Base-by-base conservation (phyloP, 352 stramenopile genomes). In the Globisporangium viniferum region DNA sequence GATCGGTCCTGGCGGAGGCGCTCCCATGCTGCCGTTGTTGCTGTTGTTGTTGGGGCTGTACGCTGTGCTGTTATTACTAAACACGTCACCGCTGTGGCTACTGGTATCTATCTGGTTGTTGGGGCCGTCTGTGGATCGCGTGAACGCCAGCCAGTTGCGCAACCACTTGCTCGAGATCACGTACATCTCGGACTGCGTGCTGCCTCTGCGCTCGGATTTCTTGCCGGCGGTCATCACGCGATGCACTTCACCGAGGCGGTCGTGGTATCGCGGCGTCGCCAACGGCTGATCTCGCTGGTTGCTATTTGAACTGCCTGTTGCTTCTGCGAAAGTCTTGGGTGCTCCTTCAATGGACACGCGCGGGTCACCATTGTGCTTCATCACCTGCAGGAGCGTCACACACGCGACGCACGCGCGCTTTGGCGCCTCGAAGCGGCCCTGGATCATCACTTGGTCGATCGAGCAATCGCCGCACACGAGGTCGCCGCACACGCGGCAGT, bases 401-500 rank as follows among this genome's bases (percentile, higher is more conserved):
- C 84, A 93, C 20, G 82, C 84, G 29, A 78, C 72, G 59, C 84
- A 93, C 2, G 81, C 77, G 12, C 84, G 82, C 56, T 87, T 83
- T 31, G 84, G 80, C 0, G 73, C 70, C 29, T 76, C 59, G 64
- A 92, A 92, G 53, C 80, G 78, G 35, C 73, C 74, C 12, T 73
- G 73, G n/a, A 91, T 69, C 36, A 78, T 63, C 20, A 88, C 81
- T 58, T 88, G 80, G 69, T 90, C 84, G 48, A 74, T 73, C 33
- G 86, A 92, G 61, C 88, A 95, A 18, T 80, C 75, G 54, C 84
- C 83, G 56, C 88, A 95, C 46, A 95, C 79, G 54, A 95, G 69
- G 60, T 91, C 80, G 56, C 87, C 87, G 60, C 87, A 95, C 24
- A 93, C 74, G 56, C 88, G 84, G 67, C 88, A 95, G 62, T 95